Conservation (phyloP, 495 filamentous ascomycete species). For the Peziza echinospora region DNA sequence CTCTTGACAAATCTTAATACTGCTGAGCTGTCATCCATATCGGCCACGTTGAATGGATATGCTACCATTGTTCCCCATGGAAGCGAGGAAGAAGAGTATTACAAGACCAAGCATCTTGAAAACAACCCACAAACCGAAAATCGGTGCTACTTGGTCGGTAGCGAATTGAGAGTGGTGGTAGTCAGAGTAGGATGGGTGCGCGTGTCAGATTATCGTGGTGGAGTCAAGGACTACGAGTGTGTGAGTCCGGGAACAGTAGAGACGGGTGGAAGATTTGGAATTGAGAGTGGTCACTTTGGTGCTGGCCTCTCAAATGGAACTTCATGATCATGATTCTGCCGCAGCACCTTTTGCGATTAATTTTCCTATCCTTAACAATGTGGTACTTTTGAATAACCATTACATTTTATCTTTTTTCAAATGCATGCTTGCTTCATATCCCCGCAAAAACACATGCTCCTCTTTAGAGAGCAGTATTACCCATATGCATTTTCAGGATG, state of each 20-base stretch:
- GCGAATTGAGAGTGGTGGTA: conserved; percentile 37
- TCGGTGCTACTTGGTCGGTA: conserved; percentile 19
- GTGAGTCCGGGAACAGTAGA: background rate
- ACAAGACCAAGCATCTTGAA: conserved; percentile 57
- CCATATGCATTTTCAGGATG: no score
- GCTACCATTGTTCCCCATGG: conserved; percentile 49
- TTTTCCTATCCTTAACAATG: no score
- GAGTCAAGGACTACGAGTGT: conserved; percentile 30
- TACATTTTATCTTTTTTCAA: no score
- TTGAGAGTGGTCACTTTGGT: background rate
- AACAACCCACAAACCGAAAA: conserved; percentile 38
- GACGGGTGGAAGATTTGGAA: background rate
- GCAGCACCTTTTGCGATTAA: no score
- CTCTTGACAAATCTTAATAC: conserved; percentile 79
- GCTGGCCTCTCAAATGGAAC: background rate
- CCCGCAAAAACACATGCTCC: no score
- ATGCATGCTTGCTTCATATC: no score
- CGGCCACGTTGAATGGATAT: conserved; percentile 72
- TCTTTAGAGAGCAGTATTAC: no score
- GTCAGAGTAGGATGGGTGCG: conserved; percentile 37
- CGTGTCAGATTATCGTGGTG: conserved; percentile 43
- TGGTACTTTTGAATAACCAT: no score
- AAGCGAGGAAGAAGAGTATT: conserved; percentile 63
- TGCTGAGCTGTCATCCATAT: conserved; percentile 68
- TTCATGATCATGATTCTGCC: no score